phyloP scores from a whole-genome alignment of 352 stramenopile genomes.

The Phytophthora pluvialis region DNA sequence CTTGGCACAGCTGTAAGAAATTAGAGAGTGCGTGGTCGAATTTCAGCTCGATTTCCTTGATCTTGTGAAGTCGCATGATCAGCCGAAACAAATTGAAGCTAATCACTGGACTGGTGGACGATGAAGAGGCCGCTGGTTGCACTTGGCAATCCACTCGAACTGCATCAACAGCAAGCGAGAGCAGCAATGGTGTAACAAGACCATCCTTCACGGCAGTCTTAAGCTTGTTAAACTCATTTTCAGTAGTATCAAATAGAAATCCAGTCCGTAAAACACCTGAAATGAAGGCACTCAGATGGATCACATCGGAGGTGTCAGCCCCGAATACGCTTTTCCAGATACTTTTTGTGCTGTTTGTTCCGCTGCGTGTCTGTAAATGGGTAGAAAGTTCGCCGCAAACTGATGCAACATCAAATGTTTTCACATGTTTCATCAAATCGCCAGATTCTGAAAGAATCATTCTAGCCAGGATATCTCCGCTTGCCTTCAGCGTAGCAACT shows the following conservation, averaged over 20 bases:
- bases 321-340: conserved; percentile 65
- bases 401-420: conserved; percentile 34
- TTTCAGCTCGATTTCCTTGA: conserved; percentile 57
- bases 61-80: conserved; percentile 47
- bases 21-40: conserved; percentile 53
- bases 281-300: conserved; percentile 60
- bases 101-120: neutral
- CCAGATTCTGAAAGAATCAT: conserved; percentile 30
- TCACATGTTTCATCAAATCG: conserved; percentile 37
- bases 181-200: conserved; percentile 44
- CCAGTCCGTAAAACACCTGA: conserved; percentile 44
- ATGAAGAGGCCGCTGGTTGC: neutral
- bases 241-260: conserved; percentile 23
- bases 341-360: conserved; percentile 33
- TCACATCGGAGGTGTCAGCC: conserved; percentile 24
- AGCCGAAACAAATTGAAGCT: conserved; percentile 58
- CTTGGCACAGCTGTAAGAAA: conserved; percentile 45
- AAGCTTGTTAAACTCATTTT: neutral
- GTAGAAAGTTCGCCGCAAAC: conserved; percentile 40
- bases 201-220: conserved; percentile 13
- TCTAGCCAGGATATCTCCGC: conserved; percentile 44
- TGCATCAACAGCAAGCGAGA: conserved; percentile 54
- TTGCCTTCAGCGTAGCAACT: conserved; percentile 13
- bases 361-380: conserved; percentile 46
- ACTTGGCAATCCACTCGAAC: conserved; percentile 40